Evolutionary conservation across 2,329 filamentous ascomycete species (phyloP), one percentile per base, ranked within the genome.

Genomic region (Cytospora chrysosperma): DNA sequence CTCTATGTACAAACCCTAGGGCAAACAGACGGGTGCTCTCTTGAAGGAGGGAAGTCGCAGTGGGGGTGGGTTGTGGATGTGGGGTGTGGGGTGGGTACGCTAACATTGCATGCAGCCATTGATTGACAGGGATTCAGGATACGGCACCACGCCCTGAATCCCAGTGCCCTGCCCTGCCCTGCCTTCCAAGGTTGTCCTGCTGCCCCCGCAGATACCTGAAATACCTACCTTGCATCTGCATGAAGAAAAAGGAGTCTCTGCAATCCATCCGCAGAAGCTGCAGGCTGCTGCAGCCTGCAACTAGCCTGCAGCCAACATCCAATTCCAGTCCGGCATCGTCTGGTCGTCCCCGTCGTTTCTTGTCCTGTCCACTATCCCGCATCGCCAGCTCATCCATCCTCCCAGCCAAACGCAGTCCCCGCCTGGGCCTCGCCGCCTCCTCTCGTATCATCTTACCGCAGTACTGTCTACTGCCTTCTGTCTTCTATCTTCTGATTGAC

Each of bases 231-330:
- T 17, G 17, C 30, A 32, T 32, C 12, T 50, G 17, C 47, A 24
- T 12, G 2, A 24, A 12, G 21, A n/a, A n/a, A n/a, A n/a, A n/a
- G n/a, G n/a, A n/a, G n/a, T n/a, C n/a, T n/a, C n/a, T n/a, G n/a
- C n/a, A n/a, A n/a, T n/a, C 47, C 8, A 50, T 50, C 21, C 26
- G 21, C 47, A 24, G n/a, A 50, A 27, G 50, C 57, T 30, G 49
- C 50, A 53, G 27, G 21, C 4, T 47, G 50, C 60, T 62, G 60
- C 47, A 15, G 52, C 49, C 28, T 37, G 50, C 26, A n/a, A 30
- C 55, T 13, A 15, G 52, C 49, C 28, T 37, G 50, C 26, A n/a
- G 26, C 55, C 5, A 24, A 47, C 21, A 47, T 47, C 43, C 43
- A 24, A 47, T 47, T 47, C 43, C 40, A 32, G n/a, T 21, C 40